Evolutionary conservation across 495 filamentous ascomycete genomes (phyloP).

Genomic region (Lasiosphaeris hirsuta): DNA sequence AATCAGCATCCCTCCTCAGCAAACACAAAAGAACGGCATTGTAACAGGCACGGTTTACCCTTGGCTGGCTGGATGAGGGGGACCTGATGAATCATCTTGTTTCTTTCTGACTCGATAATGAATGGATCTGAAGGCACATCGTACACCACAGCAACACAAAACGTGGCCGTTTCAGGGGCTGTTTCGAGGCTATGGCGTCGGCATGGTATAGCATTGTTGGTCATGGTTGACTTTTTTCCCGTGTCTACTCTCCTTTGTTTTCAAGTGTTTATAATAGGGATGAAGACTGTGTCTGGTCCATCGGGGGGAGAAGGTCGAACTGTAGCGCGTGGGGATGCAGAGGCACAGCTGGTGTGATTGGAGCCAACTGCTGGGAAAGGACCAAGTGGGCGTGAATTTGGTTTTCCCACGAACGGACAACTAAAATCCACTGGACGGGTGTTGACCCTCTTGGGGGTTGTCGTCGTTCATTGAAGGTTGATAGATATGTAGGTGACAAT

Average conservation of each 20-base stretch:
- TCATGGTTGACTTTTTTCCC: slow-evolving; percentile 13
- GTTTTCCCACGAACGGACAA: not conserved
- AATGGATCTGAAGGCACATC: slow-evolving; percentile 13
- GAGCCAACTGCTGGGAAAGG: not conserved
- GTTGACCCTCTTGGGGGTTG: too few relatives aligned
- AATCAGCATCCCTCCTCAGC: slow-evolving; percentile 27
- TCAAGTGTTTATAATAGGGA: slow-evolving; percentile 11
- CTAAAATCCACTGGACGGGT: too few relatives aligned
- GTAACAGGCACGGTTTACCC: slow-evolving; percentile 18
- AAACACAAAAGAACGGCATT: slow-evolving; percentile 24
- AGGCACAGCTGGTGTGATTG: not conserved
- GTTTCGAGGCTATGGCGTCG: slow-evolving; percentile 10
- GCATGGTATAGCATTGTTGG: slow-evolving; percentile 19
- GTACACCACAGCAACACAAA: not conserved
- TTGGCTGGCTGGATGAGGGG: slow-evolving; percentile 16
- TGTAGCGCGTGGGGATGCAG: not conserved
- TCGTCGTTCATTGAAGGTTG: not conserved
- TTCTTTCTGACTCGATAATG: slow-evolving; percentile 18
- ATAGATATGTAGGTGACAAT: slow-evolving; percentile 7
- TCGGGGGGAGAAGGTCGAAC: not conserved
- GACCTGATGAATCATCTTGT: slow-evolving; percentile 9
- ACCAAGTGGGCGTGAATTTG: not conserved
- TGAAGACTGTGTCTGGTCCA: slow-evolving; percentile 4
- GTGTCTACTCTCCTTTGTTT: slow-evolving; percentile 14
- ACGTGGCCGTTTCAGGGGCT: slow-evolving; percentile 2